Percentiles rank a stretch among this genome's conserved stretches.
Evolutionary conservation across 495 filamentous ascomycete genomes (phyloP).

Genomic region (Cenococcum geophilum): DNA sequence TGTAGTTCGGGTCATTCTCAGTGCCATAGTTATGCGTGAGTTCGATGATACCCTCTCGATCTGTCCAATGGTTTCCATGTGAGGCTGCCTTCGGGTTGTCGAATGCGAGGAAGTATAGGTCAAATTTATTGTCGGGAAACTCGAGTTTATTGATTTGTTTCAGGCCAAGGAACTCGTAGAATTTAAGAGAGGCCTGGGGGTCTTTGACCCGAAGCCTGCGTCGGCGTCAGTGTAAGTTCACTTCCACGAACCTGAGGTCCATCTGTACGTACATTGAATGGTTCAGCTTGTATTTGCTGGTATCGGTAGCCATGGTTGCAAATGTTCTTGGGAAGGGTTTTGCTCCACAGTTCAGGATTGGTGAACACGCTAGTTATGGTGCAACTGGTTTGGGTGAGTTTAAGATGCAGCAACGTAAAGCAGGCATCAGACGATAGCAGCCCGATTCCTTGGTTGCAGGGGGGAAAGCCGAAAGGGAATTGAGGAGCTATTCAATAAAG

Average conservation of each 20-base stretch:
- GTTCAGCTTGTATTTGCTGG: conserved; percentile 31
- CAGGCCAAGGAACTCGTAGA: conserved; percentile 91
- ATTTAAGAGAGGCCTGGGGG: conserved; percentile 85
- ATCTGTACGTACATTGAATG: conserved; percentile 17
- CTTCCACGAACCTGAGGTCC: background rate
- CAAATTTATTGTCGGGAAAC: conserved; percentile 76
- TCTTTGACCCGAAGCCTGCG: conserved; percentile 89
- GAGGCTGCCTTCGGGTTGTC: conserved; percentile 58
- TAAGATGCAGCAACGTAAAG: background rate
- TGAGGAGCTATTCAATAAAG: background rate
- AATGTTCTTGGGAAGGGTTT: background rate
- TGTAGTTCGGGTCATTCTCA: conserved; percentile 76
- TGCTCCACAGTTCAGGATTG: background rate
- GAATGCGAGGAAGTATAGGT: conserved; percentile 79
- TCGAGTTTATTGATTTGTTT: conserved; percentile 70
- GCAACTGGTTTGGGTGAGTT: background rate
- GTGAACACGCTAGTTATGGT: background rate
- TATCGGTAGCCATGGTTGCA: conserved; percentile 9
- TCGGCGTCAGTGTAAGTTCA: background rate
- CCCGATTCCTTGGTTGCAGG: background rate
- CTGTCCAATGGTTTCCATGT: conserved; percentile 59
- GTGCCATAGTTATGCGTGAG: conserved; percentile 97
- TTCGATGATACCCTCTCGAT: conserved; percentile 85
- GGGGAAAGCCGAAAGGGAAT: background rate
- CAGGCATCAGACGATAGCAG: background rate